phyloP scores from a whole-genome alignment of 306 rosid species.

The apple (Malus domestica) region DNA sequence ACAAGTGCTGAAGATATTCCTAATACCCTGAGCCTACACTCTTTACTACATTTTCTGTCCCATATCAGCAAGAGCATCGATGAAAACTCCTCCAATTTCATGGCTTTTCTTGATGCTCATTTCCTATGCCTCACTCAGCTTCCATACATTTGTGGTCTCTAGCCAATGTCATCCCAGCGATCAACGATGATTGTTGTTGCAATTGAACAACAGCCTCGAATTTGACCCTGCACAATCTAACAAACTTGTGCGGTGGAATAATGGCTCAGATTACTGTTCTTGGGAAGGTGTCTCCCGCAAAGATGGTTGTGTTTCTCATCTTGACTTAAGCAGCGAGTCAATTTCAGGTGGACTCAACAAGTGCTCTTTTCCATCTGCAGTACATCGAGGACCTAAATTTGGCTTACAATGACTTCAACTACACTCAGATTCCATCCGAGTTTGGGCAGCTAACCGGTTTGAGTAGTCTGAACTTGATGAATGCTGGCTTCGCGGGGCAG shows the following conservation, averaged over 20 bases:
- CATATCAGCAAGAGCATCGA: conserved; percentile 6
- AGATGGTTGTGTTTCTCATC: not conserved
- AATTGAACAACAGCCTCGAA: conserved; percentile 31
- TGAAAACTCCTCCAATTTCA: conserved; percentile 21
- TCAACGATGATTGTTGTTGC: conserved; percentile 34
- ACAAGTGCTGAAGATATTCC: not conserved
- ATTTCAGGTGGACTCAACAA: conserved; percentile 10
- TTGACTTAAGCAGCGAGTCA: not conserved
- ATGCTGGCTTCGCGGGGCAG: conserved; percentile 14
- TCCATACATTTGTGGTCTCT: not conserved
- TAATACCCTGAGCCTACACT: not conserved
- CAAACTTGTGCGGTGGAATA: conserved; percentile 28
- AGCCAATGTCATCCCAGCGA: conserved; percentile 30
- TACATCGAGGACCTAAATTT: not conserved
- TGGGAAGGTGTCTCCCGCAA: conserved; percentile 43
- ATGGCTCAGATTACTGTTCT: conserved; percentile 23
- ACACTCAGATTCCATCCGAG: conserved; percentile 12
- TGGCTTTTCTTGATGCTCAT: conserved; percentile 14
- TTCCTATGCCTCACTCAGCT: not conserved
- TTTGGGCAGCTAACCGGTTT: not conserved
- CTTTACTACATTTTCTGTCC: conserved; percentile 1
- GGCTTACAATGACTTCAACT: conserved; percentile 8
- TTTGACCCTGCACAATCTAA: not conserved
- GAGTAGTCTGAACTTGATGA: conserved; percentile 11
- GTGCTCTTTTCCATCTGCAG: not conserved